phyloP scores from a whole-genome alignment of 1,284 basidiomycete genomes.

The Papiliotrema nemorosa region DNA sequence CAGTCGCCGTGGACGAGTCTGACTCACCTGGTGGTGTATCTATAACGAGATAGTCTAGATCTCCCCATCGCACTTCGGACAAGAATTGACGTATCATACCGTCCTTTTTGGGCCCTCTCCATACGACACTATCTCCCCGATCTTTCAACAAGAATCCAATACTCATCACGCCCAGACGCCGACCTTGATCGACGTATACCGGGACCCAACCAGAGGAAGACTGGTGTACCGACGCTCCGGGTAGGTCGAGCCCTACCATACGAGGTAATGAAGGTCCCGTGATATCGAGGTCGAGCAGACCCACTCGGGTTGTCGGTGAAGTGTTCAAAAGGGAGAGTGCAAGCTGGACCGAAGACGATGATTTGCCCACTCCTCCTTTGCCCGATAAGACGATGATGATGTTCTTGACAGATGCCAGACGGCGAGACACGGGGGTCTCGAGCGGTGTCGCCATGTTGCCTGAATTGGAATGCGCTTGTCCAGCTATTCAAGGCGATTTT shows the following conservation, averaged over 20 bases:
- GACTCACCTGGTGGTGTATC: constrained; percentile 91
- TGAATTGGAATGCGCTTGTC: neutral
- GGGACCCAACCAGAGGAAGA: constrained; percentile 97
- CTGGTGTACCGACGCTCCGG: constrained; percentile 66
- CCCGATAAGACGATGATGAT: constrained; percentile 92
- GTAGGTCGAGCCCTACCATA: constrained; percentile 88
- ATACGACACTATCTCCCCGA: constrained; percentile 89
- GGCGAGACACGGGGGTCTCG: constrained; percentile 58
- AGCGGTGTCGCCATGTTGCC: constrained; percentile 36
- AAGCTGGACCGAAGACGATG: constrained; percentile 87
- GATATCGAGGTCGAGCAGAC: constrained; percentile 91
- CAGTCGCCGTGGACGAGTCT: neutral
- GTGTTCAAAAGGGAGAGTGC: constrained; percentile 78
- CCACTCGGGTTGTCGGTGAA: constrained; percentile 62
- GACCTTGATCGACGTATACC: constrained; percentile 78
- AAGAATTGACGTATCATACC: constrained; percentile 99
- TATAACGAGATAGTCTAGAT: constrained; percentile 91
- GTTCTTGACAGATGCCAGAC: constrained; percentile 70
- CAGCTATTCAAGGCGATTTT: too few species aligned
- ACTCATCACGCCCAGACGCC: constrained; percentile 86
- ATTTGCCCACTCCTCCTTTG: constrained; percentile 94
- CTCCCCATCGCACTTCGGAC: constrained; percentile 93
- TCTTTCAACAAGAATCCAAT: constrained; percentile 91
- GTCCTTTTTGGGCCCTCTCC: constrained; percentile 99
- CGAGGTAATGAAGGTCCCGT: constrained; percentile 96